Base-by-base conservation (phyloP, 1,139 yeast genomes). In the Kluyveromyces sp. region DNA sequence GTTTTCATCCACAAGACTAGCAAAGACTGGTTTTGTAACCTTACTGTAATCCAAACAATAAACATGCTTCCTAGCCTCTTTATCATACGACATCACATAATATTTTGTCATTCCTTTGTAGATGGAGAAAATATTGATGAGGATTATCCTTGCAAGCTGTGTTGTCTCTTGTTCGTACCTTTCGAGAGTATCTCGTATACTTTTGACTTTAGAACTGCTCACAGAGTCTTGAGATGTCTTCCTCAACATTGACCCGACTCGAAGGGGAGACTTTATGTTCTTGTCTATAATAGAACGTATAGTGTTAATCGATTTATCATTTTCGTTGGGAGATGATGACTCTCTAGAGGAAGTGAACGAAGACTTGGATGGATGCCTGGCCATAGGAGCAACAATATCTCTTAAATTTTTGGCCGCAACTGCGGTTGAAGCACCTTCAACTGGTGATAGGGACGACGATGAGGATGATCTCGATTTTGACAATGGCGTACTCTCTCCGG, bases 111-210 rank as follows among this genome's bases (percentile, higher is more conserved):
- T 50, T 32, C 58, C 49, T 46, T 56, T 58, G 46, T 59, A 59
- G 19, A 59, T 57, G 39, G 61, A 54, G 34, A 60, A 58, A 9
- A 59, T 56, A 25, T 57, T 59, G 42, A 56, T 49, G 56, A 60
- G 52, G 4, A 60, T 52, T 25, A 53, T 53, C 44, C 65, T 49
- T 7, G 62, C 63, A 40, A 54, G 53, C 34, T 57, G 57, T 29
- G 52, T 49, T 16, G 47, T 52, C n/a, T 52, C 33, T 16, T 52
- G 53, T 29, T 56, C 57, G 32, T 51, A 49, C 30, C 47, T 49
- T 13, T 49, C 48, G 6, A 26, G 20, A 11, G 33, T 34, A 13
- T 44, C 41, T 28, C 30, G 22, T 13, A 33, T 25, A 34, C 36
- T 39, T 30, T 43, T 45, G 13, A 33, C 25, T 2, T 33, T 33